Base-by-base conservation (phyloP, 805 yeast species). In the Jamesozyma piceae region DNA sequence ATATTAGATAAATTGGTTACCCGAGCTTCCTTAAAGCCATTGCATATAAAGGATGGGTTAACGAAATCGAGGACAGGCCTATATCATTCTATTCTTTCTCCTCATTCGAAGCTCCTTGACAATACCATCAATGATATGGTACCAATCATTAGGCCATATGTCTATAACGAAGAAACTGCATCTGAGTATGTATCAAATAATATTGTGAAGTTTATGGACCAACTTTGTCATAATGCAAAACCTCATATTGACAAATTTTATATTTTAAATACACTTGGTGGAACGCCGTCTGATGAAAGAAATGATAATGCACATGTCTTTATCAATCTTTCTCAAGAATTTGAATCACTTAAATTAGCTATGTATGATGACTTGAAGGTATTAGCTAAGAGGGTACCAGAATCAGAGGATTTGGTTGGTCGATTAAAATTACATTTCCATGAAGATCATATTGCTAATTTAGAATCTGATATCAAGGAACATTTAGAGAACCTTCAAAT, bases 281-380 rank as follows among this genome's bases (percentile, higher is more conserved):
- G 99, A 0, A 81, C 87, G 5, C 97, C 97, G 0, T 82, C 94
- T 0, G 67, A 78, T 20, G 95, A 87, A 56, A 71, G 97, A 45
- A 74, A 78, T 44, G 77, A 79, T 43, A 78, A 88, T 3, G 75
- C 95, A 15, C 98, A 92, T 61, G 94, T 92, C 1, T 82, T 82
- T 46, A 79, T 90, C 44, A 90, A 92, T 55, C 63, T 90, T 31
- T 73, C 77, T 10, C 97, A 90, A 63, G 98, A 90, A 55, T 82
- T 46, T 32, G 38, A 40, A 15, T 29, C 31, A 3, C 24, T 60
- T 14, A 42, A 46, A 2, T 30, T 21, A 1, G 44, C 43, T 2
- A 29, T 58, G 22, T 18, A 18, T 4, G 37, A 41, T 19, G 43
- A 44, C 27, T 34, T 54, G 11, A 30, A 35, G 2, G 15, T 30